Conservation (phyloP, 2,329 filamentous ascomycete species). For the Pseudogymnoascus destructans region DNA sequence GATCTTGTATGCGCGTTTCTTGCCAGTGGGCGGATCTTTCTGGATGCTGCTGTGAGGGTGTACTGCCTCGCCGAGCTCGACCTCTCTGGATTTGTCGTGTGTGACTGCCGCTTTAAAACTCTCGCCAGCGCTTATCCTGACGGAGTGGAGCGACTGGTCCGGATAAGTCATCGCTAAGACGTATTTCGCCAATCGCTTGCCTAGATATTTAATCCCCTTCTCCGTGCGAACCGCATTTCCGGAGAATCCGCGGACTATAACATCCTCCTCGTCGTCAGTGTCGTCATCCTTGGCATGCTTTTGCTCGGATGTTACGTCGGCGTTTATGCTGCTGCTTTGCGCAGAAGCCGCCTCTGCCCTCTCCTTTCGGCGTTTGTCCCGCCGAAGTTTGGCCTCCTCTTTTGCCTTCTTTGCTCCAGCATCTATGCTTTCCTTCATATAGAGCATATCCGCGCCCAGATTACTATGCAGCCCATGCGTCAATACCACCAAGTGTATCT, state of each 20-base stretch:
- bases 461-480: constrained; percentile 96
- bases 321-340: neutral
- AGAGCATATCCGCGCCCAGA: constrained; percentile 90
- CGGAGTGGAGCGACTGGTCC: constrained; percentile 75
- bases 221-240: constrained; percentile 88
- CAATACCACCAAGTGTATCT: constrained; percentile 78
- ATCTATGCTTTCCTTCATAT: constrained; percentile 94
- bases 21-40: constrained; percentile 27
- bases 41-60: constrained; percentile 52
- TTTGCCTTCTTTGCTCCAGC: constrained; percentile 62
- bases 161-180: constrained; percentile 84
- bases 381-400: constrained; percentile 51
- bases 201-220: constrained; percentile 90
- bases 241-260: constrained; percentile 79
- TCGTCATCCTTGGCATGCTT: constrained; percentile 20
- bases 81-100: constrained; percentile 29
- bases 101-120: constrained; percentile 30
- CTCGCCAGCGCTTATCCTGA: constrained; percentile 36
- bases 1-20: constrained; percentile 58
- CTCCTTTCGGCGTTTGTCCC: constrained; percentile 35
- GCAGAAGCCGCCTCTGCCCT: constrained; percentile 12
- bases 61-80: constrained; percentile 34
- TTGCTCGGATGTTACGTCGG: constrained; percentile 12
- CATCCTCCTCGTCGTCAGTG: constrained; percentile 59
- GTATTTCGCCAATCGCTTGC: constrained; percentile 85